Evolutionary conservation across 306 rosid genomes (phyloP).

Genomic region (Cicer cuneatum): DNA sequence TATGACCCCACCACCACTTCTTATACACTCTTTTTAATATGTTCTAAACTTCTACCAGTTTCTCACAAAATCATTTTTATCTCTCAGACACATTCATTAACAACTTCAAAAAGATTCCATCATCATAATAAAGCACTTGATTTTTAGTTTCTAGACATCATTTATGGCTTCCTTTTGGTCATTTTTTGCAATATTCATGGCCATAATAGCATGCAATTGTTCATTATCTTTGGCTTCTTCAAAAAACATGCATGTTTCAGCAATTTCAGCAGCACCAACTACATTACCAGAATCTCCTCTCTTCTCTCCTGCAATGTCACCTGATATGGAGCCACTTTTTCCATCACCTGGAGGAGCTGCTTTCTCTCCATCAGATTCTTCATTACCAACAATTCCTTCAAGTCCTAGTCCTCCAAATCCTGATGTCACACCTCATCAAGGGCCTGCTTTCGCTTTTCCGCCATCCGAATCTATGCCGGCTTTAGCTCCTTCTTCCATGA

Average conservation of each 20-base stretch:
- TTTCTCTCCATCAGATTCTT: conserved; percentile 51
- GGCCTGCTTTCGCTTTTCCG: conserved; percentile 47
- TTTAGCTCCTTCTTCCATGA: conserved; percentile 44
- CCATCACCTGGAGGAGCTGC: conserved; percentile 51
- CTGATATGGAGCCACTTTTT: conserved; percentile 57
- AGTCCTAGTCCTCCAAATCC: conserved; percentile 62
- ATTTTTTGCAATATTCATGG: conserved; percentile 40
- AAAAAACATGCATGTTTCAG: conserved; percentile 44
- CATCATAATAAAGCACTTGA: conserved; percentile 43
- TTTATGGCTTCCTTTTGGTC: conserved; percentile 58
- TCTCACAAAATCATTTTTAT: conserved; percentile 38
- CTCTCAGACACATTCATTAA: conserved; percentile 44
- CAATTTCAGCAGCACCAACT: conserved; percentile 59
- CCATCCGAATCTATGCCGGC: conserved; percentile 49
- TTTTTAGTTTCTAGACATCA: conserved; percentile 19
- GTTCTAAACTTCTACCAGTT: conserved; percentile 45
- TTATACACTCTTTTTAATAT: conserved; percentile 42
- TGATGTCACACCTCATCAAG: conserved; percentile 28
- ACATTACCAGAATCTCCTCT: conserved; percentile 45
- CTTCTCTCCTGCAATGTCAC: conserved; percentile 50
- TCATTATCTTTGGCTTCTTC: conserved; percentile 39
- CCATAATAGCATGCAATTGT: conserved; percentile 39
- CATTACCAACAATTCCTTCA: conserved; percentile 57
- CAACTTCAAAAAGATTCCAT: conserved; percentile 25
- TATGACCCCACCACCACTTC: conserved; percentile 53